Base-by-base conservation (phyloP, 202 grass and related monocot species). In the Zoysia matrella region DNA sequence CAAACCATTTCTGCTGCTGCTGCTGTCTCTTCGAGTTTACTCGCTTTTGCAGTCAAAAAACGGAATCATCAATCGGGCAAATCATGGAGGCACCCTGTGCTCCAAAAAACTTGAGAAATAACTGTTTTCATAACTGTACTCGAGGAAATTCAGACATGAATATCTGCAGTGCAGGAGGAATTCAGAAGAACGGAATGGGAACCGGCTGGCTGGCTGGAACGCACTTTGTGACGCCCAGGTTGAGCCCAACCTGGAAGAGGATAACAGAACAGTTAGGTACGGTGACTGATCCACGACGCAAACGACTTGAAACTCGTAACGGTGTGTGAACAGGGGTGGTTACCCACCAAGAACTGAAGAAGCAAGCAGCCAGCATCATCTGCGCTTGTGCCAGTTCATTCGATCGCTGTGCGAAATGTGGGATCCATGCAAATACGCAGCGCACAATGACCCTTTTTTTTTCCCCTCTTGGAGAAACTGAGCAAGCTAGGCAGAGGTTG, bases 321-420 rank as follows among this genome's bases (percentile, higher is more conserved):
- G 36, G 62, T 65, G 85, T 87, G 72, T 87, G 85, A 87, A 87
- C 65, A 2, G 66, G 66, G 71, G 3, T 83, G 6, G n/a, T 65
- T 65, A 13, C 62, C 42, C 36, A 41, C 62, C 30, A 13, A 42
- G 62, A 36, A 65, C 18, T 63, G 30, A 22, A 60, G 30, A 36
- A 36, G 30, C 30, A 36, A 36, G 30, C 30, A 36, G 30, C 30
- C 30, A 36, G 30, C 30, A 36, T 36, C 30, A 36, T 36, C 30
- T 36, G 30, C 30, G 30, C 30, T 36, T 36, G 30, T 36, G 30
- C 30, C 30, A 36, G 30, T 36, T 36, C 30, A 5, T 64, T 55
- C 53, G 57, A 18, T 11, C 4, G 41, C 61, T 63, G 18, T 46
- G 56, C 30, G 30, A 1, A 36, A 36, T 60, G 57, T 60, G 22